Conservation (phyloP, 805 yeast genomes). For the Barnettozyma sp. region DNA sequence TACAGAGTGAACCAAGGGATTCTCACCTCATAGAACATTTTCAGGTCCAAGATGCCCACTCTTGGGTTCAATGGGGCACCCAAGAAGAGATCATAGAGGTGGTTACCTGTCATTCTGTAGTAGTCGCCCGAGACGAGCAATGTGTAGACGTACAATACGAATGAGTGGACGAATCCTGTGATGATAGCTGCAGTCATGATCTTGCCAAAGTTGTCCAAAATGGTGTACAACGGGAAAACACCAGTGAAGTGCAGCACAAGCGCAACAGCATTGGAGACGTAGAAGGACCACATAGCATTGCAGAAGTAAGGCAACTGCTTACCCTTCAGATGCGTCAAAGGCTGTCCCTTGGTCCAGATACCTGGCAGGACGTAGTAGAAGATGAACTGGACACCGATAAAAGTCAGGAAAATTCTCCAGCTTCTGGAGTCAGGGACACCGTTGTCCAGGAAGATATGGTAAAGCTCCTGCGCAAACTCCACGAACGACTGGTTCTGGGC, state of each 20-base stretch:
- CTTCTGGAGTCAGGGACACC: conserved; percentile 56
- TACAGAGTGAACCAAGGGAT: conserved; percentile 92
- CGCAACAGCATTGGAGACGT: conserved; percentile 53
- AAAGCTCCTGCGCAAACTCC: conserved; percentile 41
- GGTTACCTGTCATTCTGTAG: conserved; percentile 88
- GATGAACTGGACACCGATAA: conserved; percentile 58
- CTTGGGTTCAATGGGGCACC: conserved; percentile 98
- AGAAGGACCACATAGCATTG: conserved; percentile 84
- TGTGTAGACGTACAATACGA: conserved; percentile 64
- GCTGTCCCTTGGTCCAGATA: conserved; percentile 91
- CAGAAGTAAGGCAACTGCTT: conserved; percentile 87
- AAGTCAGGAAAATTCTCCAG: conserved; percentile 65
- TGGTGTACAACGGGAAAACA: conserved; percentile 62
- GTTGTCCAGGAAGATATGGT: conserved; percentile 38
- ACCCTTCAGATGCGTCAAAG: conserved; percentile 71
- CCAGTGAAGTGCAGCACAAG: conserved; percentile 66
- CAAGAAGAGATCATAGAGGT: conserved; percentile 87
- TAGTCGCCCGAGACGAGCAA: conserved; percentile 62
- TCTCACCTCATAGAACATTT: conserved; percentile 97
- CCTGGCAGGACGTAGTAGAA: conserved; percentile 88
- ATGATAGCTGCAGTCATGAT: conserved; percentile 89
- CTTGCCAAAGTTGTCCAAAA: conserved; percentile 80
- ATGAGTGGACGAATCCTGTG: conserved; percentile 64
- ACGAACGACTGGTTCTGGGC: conserved; percentile 37
- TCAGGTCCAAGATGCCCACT: conserved; percentile 84